A percentile compares a stretch with the other conserved stretches of the same genome.
These are phyloP conservation scores for Phytopythium chamaehyphon DNA, from an alignment of 352 stramenopile species.

Conservation along the genomic window DNA sequence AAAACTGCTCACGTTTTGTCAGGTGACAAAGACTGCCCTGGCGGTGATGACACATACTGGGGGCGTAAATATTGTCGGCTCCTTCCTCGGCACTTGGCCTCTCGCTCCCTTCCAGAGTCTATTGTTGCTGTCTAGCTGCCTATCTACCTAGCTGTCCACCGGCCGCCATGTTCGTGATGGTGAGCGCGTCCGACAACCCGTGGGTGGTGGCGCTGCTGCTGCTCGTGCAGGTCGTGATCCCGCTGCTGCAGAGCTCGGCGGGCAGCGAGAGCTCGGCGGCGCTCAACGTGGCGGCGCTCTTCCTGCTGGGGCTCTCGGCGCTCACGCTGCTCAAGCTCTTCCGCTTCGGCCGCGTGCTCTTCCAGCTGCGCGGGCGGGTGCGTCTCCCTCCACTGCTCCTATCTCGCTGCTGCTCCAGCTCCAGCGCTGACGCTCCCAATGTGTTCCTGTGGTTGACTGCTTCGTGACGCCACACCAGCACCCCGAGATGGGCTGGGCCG, in stretches of 20 bases:
- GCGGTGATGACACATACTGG: too few relatives aligned
- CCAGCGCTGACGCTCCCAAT: not conserved
- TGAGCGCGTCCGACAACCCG: conserved; percentile 73
- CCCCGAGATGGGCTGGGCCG: conserved; percentile 50
- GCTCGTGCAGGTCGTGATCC: conserved; percentile 74
- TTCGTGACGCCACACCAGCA: too few relatives aligned
- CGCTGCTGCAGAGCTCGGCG: conserved; percentile 68
- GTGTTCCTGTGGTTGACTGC: too few relatives aligned
- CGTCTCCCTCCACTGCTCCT: conserved; percentile 1
- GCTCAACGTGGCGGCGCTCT: conserved; percentile 49
- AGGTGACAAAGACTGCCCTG: too few relatives aligned
- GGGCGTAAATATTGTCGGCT: too few relatives aligned
- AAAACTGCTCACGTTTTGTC: too few relatives aligned
- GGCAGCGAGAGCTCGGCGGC: conserved; percentile 50
- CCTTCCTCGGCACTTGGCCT: not conserved
- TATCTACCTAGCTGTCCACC: not conserved
- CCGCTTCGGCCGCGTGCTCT: conserved; percentile 52
- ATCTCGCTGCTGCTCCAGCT: not conserved
- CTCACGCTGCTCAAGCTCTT: conserved; percentile 49
- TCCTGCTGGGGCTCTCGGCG: conserved; percentile 50
- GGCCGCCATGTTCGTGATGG: conserved; percentile 67
- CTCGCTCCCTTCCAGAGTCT: not conserved
- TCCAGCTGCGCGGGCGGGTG: conserved; percentile 37
- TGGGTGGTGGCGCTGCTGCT: conserved; percentile 77
- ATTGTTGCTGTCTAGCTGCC: not conserved